Base-by-base conservation (phyloP, 768 basidiomycete species). In the Terana coerulea region DNA sequence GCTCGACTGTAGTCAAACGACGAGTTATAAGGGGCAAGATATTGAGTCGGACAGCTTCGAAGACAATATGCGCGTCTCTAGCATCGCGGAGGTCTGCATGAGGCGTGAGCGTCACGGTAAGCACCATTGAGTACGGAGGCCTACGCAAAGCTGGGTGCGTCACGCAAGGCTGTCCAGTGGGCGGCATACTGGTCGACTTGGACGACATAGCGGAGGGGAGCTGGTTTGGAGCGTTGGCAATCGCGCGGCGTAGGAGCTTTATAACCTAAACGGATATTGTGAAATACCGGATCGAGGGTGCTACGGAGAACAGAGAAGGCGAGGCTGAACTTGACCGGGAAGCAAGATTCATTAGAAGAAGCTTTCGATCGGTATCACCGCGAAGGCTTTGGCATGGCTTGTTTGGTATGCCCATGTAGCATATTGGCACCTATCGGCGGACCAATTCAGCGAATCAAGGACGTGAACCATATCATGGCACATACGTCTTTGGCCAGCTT, bases 31-130 rank as follows among this genome's bases (percentile, higher is more conserved):
- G 70, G 5, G 88, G 88, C 28, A 90, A 71, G 34, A 85, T 71
- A 55, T 81, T 81, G 42, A 79, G 75, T 25, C 88, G 77, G 45
- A 89, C 88, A 7, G 88, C 88, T 64, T 91, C 87, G 41, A 91
- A 74, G 37, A 91, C 69, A 40, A 84, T 71, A 59, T 89, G 86
- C 2, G 88, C 88, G 62, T 91, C 88, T 54, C 79, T 77, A n/a
- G 86, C 85, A 65, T 89, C 86, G 14, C 88, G 82, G 30, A 90
- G 77, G 61, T 89, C 88, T 91, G 52, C 35, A 3, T 29, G 8
- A 15, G 29, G 43, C 8, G 33, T 54, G 29, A 49, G 40, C 12
- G 47, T 28, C 33, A 53, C 39, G 56, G 50, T 52, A 11, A 37
- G 19, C 22, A 49, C n/a, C n/a, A 33, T 12, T 2, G 11, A 2